These are phyloP conservation scores for Mortierella sp. DNA, from an alignment of 371 early-diverging fungal species.

Conservation along the genomic window DNA sequence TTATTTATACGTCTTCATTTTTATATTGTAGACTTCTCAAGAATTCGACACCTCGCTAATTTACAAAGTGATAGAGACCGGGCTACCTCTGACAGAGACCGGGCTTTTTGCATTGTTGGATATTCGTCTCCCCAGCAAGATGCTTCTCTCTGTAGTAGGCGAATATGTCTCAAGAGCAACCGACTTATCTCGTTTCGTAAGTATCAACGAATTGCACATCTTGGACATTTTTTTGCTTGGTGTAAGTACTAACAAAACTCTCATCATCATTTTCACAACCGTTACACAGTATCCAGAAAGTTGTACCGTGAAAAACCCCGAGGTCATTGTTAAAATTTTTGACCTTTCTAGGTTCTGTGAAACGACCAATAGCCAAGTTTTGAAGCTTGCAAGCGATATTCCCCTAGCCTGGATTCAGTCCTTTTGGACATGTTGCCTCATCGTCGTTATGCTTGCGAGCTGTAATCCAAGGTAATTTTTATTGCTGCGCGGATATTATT, in stretches of 20 bases:
- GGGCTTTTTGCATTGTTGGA: constrained; percentile 35
- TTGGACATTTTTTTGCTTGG: background rate
- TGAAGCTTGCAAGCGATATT: constrained; percentile 22
- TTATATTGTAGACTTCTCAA: constrained; percentile 31
- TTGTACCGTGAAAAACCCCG: constrained; percentile 38
- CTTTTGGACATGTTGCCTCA: constrained; percentile 47
- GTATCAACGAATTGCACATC: background rate
- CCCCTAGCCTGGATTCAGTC: constrained; percentile 48
- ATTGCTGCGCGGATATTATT: background rate
- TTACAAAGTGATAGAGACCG: constrained; percentile 40
- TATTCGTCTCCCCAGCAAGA: constrained; percentile 33
- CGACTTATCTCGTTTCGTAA: constrained; percentile 49
- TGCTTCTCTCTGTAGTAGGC: constrained; percentile 31
- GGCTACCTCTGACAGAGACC: constrained; percentile 34
- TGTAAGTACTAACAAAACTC: background rate
- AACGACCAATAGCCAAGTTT: constrained; percentile 15
- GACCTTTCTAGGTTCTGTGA: constrained; percentile 37
- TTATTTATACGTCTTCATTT: background rate
- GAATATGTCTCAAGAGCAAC: constrained; percentile 47
- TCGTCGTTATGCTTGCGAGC: constrained; percentile 38
- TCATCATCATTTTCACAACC: background rate
- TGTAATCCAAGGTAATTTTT: constrained; percentile 48
- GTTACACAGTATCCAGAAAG: constrained; percentile 37
- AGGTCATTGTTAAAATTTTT: constrained; percentile 44
- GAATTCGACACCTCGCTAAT: constrained; percentile 46